phyloP scores from a whole-genome alignment of 208 protist species.

The Naegleria gruberi region DNA sequence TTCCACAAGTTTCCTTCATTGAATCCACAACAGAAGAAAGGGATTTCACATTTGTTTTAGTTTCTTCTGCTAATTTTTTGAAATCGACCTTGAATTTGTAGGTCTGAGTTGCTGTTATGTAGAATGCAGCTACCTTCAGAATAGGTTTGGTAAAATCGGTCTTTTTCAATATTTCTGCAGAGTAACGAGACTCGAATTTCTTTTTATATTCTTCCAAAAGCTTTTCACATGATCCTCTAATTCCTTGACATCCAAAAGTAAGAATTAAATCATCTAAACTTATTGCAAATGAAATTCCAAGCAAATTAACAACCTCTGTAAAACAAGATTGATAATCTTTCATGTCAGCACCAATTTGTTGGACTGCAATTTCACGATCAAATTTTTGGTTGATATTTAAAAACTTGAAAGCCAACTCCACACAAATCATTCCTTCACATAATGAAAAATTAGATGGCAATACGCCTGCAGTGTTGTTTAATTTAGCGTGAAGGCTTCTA shows the following conservation, averaged over 20 bases:
- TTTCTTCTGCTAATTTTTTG: not conserved
- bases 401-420: not conserved
- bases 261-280: not conserved
- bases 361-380: not conserved
- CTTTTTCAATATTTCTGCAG: not conserved
- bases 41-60: not conserved
- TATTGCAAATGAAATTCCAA: not conserved
- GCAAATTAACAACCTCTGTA: not conserved
- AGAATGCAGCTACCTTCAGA: not conserved
- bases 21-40: not conserved
- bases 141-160: not conserved
- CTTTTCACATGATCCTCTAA: not conserved
- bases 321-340: not conserved
- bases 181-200: too few relatives aligned
- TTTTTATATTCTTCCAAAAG: not conserved
- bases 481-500: not conserved
- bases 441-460: not conserved
- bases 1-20: not conserved
- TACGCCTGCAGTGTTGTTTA: not conserved
- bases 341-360: not conserved
- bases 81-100: not conserved
- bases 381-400: not conserved
- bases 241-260: not conserved
- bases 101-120: not conserved
- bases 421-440: not conserved